Conservation (phyloP, 2,329 filamentous ascomycete genomes). For the Colletotrichum plurivorum region DNA sequence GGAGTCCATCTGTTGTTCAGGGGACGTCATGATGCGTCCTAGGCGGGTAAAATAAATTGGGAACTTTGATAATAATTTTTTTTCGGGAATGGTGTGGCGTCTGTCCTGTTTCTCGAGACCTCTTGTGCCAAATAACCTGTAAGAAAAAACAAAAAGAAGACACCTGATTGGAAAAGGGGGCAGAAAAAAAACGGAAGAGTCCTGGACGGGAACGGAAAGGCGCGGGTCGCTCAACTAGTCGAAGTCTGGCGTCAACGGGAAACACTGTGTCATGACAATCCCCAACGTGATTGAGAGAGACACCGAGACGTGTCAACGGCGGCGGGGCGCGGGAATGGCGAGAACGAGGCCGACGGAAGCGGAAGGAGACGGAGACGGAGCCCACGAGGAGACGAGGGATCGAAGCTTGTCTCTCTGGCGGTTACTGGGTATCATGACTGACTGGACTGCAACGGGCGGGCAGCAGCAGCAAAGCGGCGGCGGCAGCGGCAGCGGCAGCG, state of each 20-base stretch:
- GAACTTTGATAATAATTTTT: not conserved
- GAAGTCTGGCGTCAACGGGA: no score
- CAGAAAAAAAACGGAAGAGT: not conserved
- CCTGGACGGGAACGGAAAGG: not conserved
- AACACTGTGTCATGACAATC: no score
- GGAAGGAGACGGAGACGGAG: constrained; percentile 18
- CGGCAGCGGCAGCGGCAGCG: not conserved
- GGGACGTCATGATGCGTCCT: constrained; percentile 36
- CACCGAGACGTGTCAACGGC: constrained; percentile 20
- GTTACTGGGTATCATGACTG: constrained; percentile 34
- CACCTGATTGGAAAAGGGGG: not conserved
- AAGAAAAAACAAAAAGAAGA: not conserved
- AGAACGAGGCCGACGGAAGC: not conserved
- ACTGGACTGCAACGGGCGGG: constrained; percentile 22
- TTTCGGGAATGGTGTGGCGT: not conserved
- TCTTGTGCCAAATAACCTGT: not conserved
- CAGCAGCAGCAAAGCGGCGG: constrained; percentile 1
- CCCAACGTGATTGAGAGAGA: not conserved
- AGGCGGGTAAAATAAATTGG: constrained; percentile 5
- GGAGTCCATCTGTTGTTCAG: constrained; percentile 39
- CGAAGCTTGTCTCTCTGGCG: constrained; percentile 22
- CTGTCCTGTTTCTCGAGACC: not conserved
- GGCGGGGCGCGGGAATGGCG: constrained; percentile 6
- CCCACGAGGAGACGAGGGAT: constrained; percentile 18
- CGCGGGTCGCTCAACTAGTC: no score